Percentiles rank a stretch among this genome's conserved stretches.
Conservation (phyloP, 495 filamentous ascomycete genomes). For the Neurospora terricola region DNA sequence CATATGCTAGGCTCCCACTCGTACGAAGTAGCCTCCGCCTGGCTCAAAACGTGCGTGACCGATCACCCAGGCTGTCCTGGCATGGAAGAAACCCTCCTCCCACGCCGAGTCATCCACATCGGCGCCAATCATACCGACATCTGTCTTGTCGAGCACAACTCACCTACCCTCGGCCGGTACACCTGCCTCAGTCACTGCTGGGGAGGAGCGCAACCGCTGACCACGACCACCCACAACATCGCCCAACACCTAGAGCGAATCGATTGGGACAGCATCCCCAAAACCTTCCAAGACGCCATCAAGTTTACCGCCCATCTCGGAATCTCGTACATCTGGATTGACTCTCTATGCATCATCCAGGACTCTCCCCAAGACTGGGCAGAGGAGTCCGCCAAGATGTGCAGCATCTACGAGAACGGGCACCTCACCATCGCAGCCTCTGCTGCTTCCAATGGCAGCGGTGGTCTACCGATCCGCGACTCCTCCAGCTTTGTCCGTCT, state of each 20-base stretch:
- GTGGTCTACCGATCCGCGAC: neutral
- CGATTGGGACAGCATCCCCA: conserved; percentile 3
- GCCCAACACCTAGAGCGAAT: conserved; percentile 3
- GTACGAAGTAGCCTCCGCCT: neutral
- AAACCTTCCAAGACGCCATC: conserved; percentile 25
- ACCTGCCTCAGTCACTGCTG: conserved; percentile 8
- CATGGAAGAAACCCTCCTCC: neutral
- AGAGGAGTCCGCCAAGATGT: conserved; percentile 7
- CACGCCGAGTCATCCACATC: neutral
- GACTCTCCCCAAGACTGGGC: conserved; percentile 3
- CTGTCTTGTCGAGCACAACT: neutral
- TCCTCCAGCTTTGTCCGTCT: neutral
- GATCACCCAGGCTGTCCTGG: neutral
- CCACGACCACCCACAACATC: neutral
- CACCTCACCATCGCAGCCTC: conserved; percentile 15
- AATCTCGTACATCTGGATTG: conserved; percentile 14
- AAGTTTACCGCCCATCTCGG: conserved; percentile 3
- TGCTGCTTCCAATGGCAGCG: conserved; percentile 1
- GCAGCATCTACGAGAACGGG: conserved; percentile 7
- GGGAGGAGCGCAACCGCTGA: neutral
- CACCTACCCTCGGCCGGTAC: neutral
- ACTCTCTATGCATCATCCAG: conserved; percentile 7
- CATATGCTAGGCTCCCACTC: neutral
- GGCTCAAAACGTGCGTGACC: neutral
- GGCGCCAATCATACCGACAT: neutral